Base-by-base conservation (phyloP, 2,329 filamentous ascomycete genomes). In the Exophiala xenobiotica region DNA sequence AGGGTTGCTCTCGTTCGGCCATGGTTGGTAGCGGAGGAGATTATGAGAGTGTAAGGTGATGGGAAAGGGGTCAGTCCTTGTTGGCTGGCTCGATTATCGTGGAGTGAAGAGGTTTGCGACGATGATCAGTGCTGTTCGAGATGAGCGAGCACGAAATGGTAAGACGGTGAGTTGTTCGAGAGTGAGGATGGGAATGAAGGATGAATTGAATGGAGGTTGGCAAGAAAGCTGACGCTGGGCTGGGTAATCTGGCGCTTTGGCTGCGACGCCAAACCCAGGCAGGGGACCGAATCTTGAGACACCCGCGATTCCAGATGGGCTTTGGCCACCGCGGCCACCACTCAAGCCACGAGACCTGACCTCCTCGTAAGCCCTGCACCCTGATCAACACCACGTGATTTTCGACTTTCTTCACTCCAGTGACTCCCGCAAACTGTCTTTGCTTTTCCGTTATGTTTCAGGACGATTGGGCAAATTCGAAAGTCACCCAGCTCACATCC, bases 1-100 rank as follows among this genome's bases (percentile, higher is more conserved):
- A 95, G 62, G 88, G 88, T 64, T 78, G 74, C 66, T 82, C 76
- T 63, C 74, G 74, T 66, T 75, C 76, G 69, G 77, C 76, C 79
- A 82, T 82, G 64, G 65, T 72, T 63, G 52, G 55, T 40, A 35
- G 47, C 54, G 61, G 6, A 33, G 44, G 24, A 18, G 22, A 41
- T 22, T 24, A 7, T 7, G 49, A 16, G 26, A 12, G 31, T 16
- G 22, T 37, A 14, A 29, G 24, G 44, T 12, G 29, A 38, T 26
- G 35, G 46, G 49, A 46, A 46, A 41, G 43, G 47, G 35, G 8
- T 52, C 26, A 18, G 39, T 6, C 26, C 12, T 35, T 2, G 8
- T 27, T 5, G 9, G 18, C 31, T 27, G 43, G 27, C 11, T 44
- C 18, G 29, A 18, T 43, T 33, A 24, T 40, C 4, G 23, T 14